A percentile compares a stretch with the other conserved stretches of the same genome.
phyloP scores from a whole-genome alignment of 768 basidiomycete species.

The Boletus edulis region DNA sequence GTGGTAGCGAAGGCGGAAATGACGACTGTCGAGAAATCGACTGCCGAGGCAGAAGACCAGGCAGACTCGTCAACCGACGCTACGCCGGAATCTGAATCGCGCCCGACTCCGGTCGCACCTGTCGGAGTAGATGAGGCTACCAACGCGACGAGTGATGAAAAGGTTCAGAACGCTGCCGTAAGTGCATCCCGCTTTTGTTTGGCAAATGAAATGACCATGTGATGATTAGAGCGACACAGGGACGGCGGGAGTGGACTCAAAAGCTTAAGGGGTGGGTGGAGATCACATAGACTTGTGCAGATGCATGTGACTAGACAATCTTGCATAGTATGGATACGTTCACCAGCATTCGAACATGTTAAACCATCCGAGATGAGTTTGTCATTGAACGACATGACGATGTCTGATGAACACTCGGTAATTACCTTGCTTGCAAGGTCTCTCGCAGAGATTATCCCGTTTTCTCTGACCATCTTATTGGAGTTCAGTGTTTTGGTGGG shows the following conservation, averaged over 20 bases:
- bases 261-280: background rate
- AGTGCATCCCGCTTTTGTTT: slow-evolving; percentile 4
- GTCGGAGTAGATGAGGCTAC: background rate
- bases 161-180: slow-evolving; percentile 8
- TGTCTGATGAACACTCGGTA: too few species aligned
- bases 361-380: too few species aligned
- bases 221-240: background rate
- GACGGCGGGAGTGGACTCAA: slow-evolving; percentile 3
- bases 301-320: background rate
- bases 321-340: too few species aligned
- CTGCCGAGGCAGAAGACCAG: background rate
- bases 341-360: too few species aligned
- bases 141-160: slow-evolving; percentile 7
- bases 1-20: slow-evolving; percentile 7
- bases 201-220: slow-evolving; percentile 3
- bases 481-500: too few species aligned
- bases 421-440: too few species aligned
- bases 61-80: background rate
- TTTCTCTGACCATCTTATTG: too few species aligned
- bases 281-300: slow-evolving; percentile 5
- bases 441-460: too few species aligned
- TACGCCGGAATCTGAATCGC: background rate
- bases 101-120: background rate
- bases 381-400: too few species aligned
- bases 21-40: background rate